Conservation (phyloP, 805 yeast species). For the Candida fluviatilis region DNA sequence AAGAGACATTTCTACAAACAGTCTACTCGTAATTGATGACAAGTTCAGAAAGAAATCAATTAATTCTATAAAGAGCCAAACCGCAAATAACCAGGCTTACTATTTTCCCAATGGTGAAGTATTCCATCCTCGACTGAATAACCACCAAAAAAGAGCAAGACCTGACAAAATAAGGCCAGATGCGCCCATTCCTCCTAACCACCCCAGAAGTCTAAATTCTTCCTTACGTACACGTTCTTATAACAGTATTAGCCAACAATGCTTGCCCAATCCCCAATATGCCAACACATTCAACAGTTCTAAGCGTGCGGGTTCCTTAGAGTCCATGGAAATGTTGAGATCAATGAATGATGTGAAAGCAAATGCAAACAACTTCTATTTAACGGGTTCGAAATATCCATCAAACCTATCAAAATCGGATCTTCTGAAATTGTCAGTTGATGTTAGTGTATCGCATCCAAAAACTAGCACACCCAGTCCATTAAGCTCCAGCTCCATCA, state of each 20-base stretch:
- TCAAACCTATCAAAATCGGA: no score
- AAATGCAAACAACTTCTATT: background rate
- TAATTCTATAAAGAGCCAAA: background rate
- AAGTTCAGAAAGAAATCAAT: slow-evolving; percentile 36
- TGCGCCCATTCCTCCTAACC: background rate
- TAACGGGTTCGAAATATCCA: background rate
- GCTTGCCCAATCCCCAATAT: no score
- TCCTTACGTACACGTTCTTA: background rate
- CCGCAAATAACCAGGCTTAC: slow-evolving; percentile 18
- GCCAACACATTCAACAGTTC: no score
- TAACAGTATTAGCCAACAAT: background rate
- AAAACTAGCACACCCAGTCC: background rate
- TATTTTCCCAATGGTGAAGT: slow-evolving; percentile 54
- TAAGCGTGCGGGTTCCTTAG: background rate
- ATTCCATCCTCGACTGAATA: slow-evolving; percentile 38
- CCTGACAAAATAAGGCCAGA: background rate
- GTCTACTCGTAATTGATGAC: slow-evolving; percentile 33
- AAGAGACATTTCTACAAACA: slow-evolving; percentile 36
- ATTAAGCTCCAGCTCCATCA: background rate
- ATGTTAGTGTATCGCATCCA: no score
- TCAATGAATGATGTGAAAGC: background rate
- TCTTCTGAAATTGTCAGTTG: no score
- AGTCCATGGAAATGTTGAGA: background rate
- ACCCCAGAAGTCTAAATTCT: background rate
- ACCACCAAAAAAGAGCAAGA: slow-evolving; percentile 1